Evolutionary conservation across 2,329 filamentous ascomycete species (phyloP).

Genomic region (Sporothrix brasiliensis): DNA sequence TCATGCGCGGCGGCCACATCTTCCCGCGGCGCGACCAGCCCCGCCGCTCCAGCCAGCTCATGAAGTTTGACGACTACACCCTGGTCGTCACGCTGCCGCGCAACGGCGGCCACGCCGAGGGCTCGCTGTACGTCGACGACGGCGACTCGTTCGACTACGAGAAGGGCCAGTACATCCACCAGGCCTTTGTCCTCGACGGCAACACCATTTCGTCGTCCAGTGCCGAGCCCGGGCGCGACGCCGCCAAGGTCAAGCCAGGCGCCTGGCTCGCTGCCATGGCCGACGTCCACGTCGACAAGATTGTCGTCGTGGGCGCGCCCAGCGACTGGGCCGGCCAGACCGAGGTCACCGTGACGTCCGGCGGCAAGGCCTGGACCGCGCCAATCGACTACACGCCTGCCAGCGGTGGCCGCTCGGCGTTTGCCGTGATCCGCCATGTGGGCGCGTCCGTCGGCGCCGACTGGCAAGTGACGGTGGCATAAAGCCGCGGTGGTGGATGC

Average conservation of each 20-base stretch:
- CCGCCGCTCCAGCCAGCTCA: slow-evolving; percentile 80
- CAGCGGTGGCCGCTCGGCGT: slow-evolving; percentile 52
- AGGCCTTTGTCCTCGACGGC: slow-evolving; percentile 69
- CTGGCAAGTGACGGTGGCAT: slow-evolving; percentile 52
- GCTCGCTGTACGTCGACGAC: slow-evolving; percentile 88
- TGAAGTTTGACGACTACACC: slow-evolving; percentile 95
- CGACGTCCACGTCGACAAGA: slow-evolving; percentile 76
- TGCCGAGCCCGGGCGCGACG: slow-evolving; percentile 62
- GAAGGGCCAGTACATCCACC: slow-evolving; percentile 84
- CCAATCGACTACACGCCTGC: slow-evolving; percentile 63
- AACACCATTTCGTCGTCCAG: slow-evolving; percentile 63
- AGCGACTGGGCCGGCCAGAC: slow-evolving; percentile 67
- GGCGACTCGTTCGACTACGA: slow-evolving; percentile 90
- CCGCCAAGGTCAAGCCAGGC: slow-evolving; percentile 61
- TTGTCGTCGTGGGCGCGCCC: slow-evolving; percentile 81
- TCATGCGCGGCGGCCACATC: slow-evolving; percentile 93
- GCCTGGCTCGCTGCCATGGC: slow-evolving; percentile 79
- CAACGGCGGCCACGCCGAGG: slow-evolving; percentile 66
- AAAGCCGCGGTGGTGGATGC: neutral
- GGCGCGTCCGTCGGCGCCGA: slow-evolving; percentile 57
- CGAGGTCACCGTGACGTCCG: slow-evolving; percentile 59
- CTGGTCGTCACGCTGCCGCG: slow-evolving; percentile 74
- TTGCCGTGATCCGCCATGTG: slow-evolving; percentile 57
- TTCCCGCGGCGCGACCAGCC: slow-evolving; percentile 87
- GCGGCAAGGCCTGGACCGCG: slow-evolving; percentile 58